phyloP scores from a whole-genome alignment of 2,329 filamentous ascomycete genomes.

The Colletotrichum eleusines region DNA sequence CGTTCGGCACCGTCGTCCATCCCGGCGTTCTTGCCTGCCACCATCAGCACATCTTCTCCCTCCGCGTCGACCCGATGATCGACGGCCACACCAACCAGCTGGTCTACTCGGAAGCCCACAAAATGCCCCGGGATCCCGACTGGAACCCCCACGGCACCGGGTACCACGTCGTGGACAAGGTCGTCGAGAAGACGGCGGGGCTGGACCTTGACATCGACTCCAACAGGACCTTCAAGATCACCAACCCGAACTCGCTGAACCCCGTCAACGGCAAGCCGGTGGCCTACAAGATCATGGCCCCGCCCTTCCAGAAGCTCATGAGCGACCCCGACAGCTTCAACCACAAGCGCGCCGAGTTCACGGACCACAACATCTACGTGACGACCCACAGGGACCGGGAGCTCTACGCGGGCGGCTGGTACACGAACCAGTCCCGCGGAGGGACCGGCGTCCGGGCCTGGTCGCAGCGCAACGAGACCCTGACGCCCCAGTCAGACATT shows the following conservation, averaged over 20 bases:
- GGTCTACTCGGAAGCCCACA: slow-evolving; percentile 59
- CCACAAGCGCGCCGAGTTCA: slow-evolving; percentile 39
- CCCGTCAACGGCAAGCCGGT: slow-evolving; percentile 40
- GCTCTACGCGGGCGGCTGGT: slow-evolving; percentile 38
- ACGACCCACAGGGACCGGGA: slow-evolving; percentile 35
- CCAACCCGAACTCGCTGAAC: slow-evolving; percentile 39
- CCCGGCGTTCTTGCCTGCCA: slow-evolving; percentile 62
- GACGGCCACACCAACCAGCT: slow-evolving; percentile 68
- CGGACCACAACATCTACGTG: slow-evolving; percentile 39
- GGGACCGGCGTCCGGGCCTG: slow-evolving; percentile 32
- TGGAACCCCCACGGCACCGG: slow-evolving; percentile 40
- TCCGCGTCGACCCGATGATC: slow-evolving; percentile 72
- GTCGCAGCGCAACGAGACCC: slow-evolving; percentile 31
- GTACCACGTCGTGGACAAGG: slow-evolving; percentile 30
- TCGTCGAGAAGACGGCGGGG: slow-evolving; percentile 28
- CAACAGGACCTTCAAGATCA: slow-evolving; percentile 39
- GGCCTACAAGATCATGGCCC: slow-evolving; percentile 40
- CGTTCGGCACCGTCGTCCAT: slow-evolving; percentile 71
- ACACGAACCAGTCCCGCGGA: slow-evolving; percentile 38
- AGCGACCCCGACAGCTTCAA: slow-evolving; percentile 36
- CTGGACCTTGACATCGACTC: slow-evolving; percentile 27
- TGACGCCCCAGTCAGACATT: slow-evolving; percentile 30
- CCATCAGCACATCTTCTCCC: slow-evolving; percentile 83
- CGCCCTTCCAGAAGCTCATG: slow-evolving; percentile 38
- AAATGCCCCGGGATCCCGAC: slow-evolving; percentile 31